Base-by-base conservation (phyloP, 129 eudicot genomes). In the Rutidosis leptorrhynchoides region DNA sequence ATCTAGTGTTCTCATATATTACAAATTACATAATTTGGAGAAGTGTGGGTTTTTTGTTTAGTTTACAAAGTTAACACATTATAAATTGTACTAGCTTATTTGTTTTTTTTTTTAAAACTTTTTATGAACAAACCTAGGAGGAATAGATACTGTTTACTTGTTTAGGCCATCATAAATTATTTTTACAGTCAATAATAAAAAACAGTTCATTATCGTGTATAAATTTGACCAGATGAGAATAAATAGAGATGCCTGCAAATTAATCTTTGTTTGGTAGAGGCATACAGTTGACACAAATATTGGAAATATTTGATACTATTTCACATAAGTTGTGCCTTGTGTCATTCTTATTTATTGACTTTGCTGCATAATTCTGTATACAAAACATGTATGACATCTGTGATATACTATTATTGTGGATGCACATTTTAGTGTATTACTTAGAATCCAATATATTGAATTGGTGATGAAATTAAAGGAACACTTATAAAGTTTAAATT, bases 401-500 rank as follows among this genome's bases (percentile, higher is more conserved):
- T 29, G 42, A 23, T 15, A 32, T 67, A 24, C 55, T 0, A 35
- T 35, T 40, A 12, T 40, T 16, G 5, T 12, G 5, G 0, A 37
- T 11, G 4, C 45, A 0, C 40, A 10, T 37, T 2, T 37, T 16
- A 24, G 10, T 23, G 7, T 15, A 15, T 29, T 20, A 67, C 15
- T 15, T 16, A 43, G 14, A 22, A 27, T 48, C 21, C 14, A 12
- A 67, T 52, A 52, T 15, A 2, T 21, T 5, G 5, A 40, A 12
- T 40, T 12, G 16, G 5, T 40, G n/a, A 40, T 12, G 46, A 40
- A 40, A 40, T 3, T 0, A 25, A 56, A 33, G 2, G 20, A 5
- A n/a, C 40, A 32, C 42, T 69, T 69, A 25, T 55, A 46, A 69
- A 74, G 21, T 27, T 29, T 17, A 21, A 53, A 20, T 43, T 59